phyloP scores from a whole-genome alignment of 208 protist genomes.

The Trypanosoma grayi region DNA sequence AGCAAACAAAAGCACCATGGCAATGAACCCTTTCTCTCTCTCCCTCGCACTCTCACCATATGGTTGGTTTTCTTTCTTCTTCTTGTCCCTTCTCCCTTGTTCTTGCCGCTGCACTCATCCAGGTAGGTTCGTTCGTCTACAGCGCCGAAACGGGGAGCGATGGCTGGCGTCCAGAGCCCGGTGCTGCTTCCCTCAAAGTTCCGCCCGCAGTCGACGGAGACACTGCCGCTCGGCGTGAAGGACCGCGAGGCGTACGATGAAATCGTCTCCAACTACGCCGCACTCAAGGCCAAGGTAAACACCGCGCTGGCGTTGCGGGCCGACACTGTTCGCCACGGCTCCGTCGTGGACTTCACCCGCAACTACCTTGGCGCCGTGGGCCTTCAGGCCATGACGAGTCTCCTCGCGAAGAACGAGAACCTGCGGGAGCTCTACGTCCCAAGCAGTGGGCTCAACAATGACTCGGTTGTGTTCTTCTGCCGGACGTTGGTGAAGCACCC shows the following conservation, averaged over 20 bases:
- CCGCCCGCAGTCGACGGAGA: neutral
- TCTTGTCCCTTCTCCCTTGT: neutral
- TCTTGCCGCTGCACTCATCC: neutral
- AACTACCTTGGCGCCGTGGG: slow-evolving; percentile 76
- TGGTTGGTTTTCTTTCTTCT: slow-evolving; percentile 1
- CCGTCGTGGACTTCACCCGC: slow-evolving; percentile 52
- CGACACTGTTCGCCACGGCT: slow-evolving; percentile 33
- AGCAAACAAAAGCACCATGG: too few species aligned
- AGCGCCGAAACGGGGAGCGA: slow-evolving; percentile 1
- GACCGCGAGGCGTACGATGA: slow-evolving; percentile 34
- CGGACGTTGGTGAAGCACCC: slow-evolving; percentile 55
- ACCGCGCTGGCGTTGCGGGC: slow-evolving; percentile 36
- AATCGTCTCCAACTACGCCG: slow-evolving; percentile 57
- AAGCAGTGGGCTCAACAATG: slow-evolving; percentile 76
- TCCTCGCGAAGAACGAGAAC: slow-evolving; percentile 61
- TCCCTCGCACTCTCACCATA: too few species aligned
- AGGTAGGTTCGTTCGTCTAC: neutral
- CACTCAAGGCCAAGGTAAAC: slow-evolving; percentile 67
- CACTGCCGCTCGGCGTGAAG: slow-evolving; percentile 4
- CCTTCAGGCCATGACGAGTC: slow-evolving; percentile 66
- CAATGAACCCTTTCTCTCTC: too few species aligned
- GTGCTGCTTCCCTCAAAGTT: slow-evolving; percentile 21
- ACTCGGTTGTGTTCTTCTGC: slow-evolving; percentile 79
- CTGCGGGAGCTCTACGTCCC: slow-evolving; percentile 46
- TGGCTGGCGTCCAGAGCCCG: slow-evolving; percentile 10